Evolutionary conservation across 257 asterid species (phyloP).

Genomic region (Solanum ahanhuiri): DNA sequence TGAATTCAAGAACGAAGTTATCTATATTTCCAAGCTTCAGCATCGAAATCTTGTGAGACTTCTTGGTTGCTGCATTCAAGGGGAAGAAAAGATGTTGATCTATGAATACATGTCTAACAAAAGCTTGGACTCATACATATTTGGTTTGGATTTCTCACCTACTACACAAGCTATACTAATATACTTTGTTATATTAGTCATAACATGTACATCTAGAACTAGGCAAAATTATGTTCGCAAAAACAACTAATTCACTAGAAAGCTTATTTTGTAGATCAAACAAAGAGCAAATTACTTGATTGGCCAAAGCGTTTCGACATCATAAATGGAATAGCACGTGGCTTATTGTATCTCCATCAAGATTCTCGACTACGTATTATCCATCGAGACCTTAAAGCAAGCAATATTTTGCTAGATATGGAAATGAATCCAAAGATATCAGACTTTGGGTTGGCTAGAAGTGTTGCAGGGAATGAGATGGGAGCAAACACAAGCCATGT

Average conservation of each 20-base stretch:
- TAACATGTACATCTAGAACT: neutral
- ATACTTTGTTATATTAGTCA: neutral
- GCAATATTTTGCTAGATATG: slow-evolving; percentile 20
- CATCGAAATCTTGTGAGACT: slow-evolving; percentile 8
- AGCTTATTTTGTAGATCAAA: slow-evolving; percentile 9
- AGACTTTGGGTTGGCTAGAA: slow-evolving; percentile 24
- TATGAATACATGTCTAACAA: slow-evolving; percentile 5
- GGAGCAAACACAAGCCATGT: slow-evolving; percentile 26
- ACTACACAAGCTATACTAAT: neutral
- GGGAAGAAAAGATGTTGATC: slow-evolving; percentile 2
- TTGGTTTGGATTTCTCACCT: neutral
- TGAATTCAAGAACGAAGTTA: slow-evolving; percentile 28
- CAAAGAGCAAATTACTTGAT: slow-evolving; percentile 6
- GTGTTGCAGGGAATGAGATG: slow-evolving; percentile 22
- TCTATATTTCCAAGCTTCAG: slow-evolving; percentile 20
- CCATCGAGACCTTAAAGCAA: slow-evolving; percentile 25
- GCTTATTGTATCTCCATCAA: slow-evolving; percentile 26
- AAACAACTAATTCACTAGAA: neutral
- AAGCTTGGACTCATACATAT: slow-evolving; percentile 3
- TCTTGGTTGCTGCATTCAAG: slow-evolving; percentile 3
- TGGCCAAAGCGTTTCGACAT: slow-evolving; percentile 19
- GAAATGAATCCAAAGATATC: slow-evolving; percentile 29
- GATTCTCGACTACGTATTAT: slow-evolving; percentile 22
- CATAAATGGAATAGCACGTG: slow-evolving; percentile 29
- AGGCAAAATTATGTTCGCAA: neutral